phyloP scores from a whole-genome alignment of 2,329 filamentous ascomycete genomes.

The Pseudogymnoascus sp. region DNA sequence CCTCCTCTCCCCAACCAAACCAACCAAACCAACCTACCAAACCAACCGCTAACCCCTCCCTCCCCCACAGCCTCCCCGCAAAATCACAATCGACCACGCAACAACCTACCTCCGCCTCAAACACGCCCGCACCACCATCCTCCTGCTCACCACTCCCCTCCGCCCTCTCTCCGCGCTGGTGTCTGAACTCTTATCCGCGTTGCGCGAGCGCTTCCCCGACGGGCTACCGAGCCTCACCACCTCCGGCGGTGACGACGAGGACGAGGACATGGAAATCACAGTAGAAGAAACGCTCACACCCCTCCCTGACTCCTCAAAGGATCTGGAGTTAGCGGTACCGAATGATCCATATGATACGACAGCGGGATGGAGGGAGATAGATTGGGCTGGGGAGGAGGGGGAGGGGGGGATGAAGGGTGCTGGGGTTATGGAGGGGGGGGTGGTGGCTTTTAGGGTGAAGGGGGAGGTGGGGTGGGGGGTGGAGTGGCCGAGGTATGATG shows the following conservation, averaged over 20 bases:
- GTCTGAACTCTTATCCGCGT: slow-evolving; percentile 46
- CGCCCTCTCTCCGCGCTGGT: slow-evolving; percentile 49
- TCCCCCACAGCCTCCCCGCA: slow-evolving; percentile 16
- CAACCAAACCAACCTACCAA: neutral
- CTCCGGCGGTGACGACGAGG: neutral
- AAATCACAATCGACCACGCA: slow-evolving; percentile 31
- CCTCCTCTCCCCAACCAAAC: neutral
- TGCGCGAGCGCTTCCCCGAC: slow-evolving; percentile 47
- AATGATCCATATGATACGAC: slow-evolving; percentile 38
- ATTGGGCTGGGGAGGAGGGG: slow-evolving; percentile 23
- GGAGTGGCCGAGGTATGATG: slow-evolving; percentile 24
- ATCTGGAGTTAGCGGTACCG: slow-evolving; percentile 39
- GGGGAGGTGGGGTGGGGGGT: slow-evolving; percentile 25
- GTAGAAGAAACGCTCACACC: slow-evolving; percentile 28
- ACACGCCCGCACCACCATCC: slow-evolving; percentile 60
- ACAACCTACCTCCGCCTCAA: slow-evolving; percentile 60
- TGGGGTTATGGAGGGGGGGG: slow-evolving; percentile 31
- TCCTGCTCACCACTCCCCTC: slow-evolving; percentile 54
- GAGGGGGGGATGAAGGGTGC: slow-evolving; percentile 28
- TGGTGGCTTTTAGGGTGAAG: slow-evolving; percentile 31
- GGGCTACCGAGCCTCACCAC: slow-evolving; percentile 37
- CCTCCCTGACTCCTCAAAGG: slow-evolving; percentile 31
- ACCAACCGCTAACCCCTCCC: slow-evolving; percentile 10
- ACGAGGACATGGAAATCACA: slow-evolving; percentile 31
- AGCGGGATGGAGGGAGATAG: slow-evolving; percentile 40